phyloP scores from a whole-genome alignment of 73 alveolate genomes.

The Paraurostyla sp. region DNA sequence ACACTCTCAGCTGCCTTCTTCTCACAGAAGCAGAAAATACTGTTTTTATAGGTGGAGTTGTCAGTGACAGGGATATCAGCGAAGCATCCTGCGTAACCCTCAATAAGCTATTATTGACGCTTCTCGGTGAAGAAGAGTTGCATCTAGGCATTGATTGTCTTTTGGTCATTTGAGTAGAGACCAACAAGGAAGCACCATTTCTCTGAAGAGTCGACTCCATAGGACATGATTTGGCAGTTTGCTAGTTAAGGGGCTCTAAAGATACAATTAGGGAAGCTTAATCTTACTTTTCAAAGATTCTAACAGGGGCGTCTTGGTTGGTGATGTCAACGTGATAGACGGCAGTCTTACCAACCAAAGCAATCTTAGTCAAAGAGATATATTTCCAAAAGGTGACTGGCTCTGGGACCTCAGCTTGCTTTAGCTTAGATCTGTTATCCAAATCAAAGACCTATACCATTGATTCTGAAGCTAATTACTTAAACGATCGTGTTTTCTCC shows the following conservation, averaged over 20 bases:
- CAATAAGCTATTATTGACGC: conserved; percentile 82
- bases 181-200: conserved; percentile 89
- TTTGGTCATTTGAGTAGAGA: conserved; percentile 85
- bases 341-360: conserved; percentile 79
- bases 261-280: not conserved
- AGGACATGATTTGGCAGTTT: conserved; percentile 62
- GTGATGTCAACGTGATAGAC: conserved; percentile 86
- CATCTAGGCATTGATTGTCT: conserved; percentile 84
- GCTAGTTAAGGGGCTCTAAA: conserved; percentile 54
- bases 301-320: conserved; percentile 62
- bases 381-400: conserved; percentile 88
- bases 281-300: conserved; percentile 37
- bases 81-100: conserved; percentile 91
- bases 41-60: conserved; percentile 72
- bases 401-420: conserved; percentile 86
- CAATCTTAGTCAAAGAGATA: conserved; percentile 80
- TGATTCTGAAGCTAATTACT: conserved; percentile 14
- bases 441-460: conserved; percentile 78
- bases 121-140: conserved; percentile 84
- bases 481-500: conserved; percentile 72
- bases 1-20: conserved; percentile 91
- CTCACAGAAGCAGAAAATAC: conserved; percentile 93
- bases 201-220: conserved; percentile 77
- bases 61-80: conserved; percentile 82
- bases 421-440: conserved; percentile 82